Base-by-base conservation (phyloP, 192 early-diverging fungal genomes). In the Pecoramyces ruminantium region DNA sequence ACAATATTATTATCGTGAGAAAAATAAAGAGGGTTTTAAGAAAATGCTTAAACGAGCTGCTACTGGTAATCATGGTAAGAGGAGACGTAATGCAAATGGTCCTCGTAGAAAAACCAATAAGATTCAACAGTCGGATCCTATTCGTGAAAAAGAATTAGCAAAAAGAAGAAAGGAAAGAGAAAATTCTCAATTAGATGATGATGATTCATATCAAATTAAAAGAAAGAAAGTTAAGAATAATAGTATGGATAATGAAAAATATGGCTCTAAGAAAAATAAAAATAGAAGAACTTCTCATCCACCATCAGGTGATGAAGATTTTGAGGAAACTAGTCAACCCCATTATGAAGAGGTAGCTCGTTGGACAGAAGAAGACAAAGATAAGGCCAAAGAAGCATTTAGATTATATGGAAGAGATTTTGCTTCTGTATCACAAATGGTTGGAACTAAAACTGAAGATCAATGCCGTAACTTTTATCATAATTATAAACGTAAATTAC, bases 391-490 rank as follows among this genome's bases (percentile, higher is more conserved):
- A 18, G 86, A 90, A 38, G 94, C 87, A 4, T 90, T 94, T 80
- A 90, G 90, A 80, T 85, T 87, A 25, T 86, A 87, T 38, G 93
- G 92, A 15, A 85, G 90, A 8, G 92, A 95, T 78, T 96, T 95
- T 86, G 88, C 87, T 29, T 87, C 86, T 17, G 92, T 95, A 0
- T 88, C 95, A 3, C 85, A 83, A 25, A 83, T 89, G 79, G 91
- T 95, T 79, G 91, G 92, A 8, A 91, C 92, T 5, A 95, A 95
- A 83, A 93, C 93, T 4, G 90, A 87, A 79, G 90, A 90, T 30
- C 92, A 95, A 82, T 95, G 94, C 80, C 87, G 90, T 40, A 93
- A 93, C 78, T 94, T 93, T 82, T 95, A 92, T 82, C 88, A 92
- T 83, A 90, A 93, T 79, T 92, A 92, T 83, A 92, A 91, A 38